Evolutionary conservation across 805 yeast species (phyloP), one percentile per base, ranked within the genome.

Genomic region (Wickerhamomyces sydowiorum): DNA sequence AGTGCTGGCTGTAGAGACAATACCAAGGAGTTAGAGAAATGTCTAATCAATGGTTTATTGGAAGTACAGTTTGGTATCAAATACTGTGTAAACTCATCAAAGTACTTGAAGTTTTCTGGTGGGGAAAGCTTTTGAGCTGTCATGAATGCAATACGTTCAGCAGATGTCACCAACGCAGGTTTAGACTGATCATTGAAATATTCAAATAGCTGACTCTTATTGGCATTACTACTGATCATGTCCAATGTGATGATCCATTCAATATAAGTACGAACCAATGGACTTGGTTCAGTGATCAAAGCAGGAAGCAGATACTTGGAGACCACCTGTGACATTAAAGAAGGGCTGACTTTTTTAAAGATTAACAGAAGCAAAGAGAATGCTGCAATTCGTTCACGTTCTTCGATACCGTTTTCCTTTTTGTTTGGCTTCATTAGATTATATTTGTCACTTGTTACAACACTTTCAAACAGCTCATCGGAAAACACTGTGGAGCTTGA

Each of bases 21-120:
- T 19, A 85, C 70, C 59, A 89, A 67, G 0, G 96, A 86, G 39
- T 82, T 80, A 0, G 96, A 81, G 48, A 85, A 85, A 62, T 90
- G 98, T 51, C 98, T 77, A 1, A 82, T 75, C 7, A 81, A 65
- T 0, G 96, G 95, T 52, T 86, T 82, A 60, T 86, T 88, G 4
- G 95, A 82, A 0, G 96, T 78, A 7, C 95, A 79, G 36, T 80
- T 76, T 0, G 96, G 83, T 5, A 89, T 59, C 22, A 88, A 54
- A 2, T 70, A 62, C 18, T 74, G 62, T 3, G 81, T 61, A 46
- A 75, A 75, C 1, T 65, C 60, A 12, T 71, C 56, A 37, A 76
- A 63, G 37, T 65, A 65, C 7, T 53, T 25, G 7, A 36, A 41
- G 4, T 53, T 50, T 1, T 59, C 49, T 1, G 50, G 56, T 1